Percentiles rank a stretch among this genome's conserved stretches.
Conservation (phyloP, 176 grass and related monocot genomes). For the Poa annua region DNA sequence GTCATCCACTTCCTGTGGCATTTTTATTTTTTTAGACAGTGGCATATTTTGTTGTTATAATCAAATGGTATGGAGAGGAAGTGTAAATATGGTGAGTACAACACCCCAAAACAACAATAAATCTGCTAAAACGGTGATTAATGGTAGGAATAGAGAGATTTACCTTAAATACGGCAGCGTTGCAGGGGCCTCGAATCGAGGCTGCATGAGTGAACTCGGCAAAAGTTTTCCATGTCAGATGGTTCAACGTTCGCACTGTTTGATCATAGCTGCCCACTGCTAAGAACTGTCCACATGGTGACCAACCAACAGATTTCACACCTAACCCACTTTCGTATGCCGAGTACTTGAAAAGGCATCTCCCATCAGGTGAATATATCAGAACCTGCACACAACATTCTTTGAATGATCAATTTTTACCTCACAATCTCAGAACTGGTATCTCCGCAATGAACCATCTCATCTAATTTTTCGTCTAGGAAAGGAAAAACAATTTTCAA, state of each 20-base stretch:
- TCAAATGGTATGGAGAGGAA: conserved; percentile 30
- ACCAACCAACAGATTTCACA: conserved; percentile 96
- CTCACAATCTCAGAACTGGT: conserved; percentile 1
- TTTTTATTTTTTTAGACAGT: too few species aligned
- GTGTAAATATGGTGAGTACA: conserved; percentile 29
- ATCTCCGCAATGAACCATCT: neutral
- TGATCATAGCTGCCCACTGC: conserved; percentile 98
- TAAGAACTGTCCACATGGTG: conserved; percentile 88
- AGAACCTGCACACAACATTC: conserved; percentile 61
- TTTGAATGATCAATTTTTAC: conserved; percentile 24
- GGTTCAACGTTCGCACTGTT: conserved; percentile 76
- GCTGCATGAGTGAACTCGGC: conserved; percentile 79
- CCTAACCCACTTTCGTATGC: conserved; percentile 94
- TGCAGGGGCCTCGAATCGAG: conserved; percentile 70
- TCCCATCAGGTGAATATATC: conserved; percentile 94
- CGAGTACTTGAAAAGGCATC: conserved; percentile 89
- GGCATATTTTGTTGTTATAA: conserved; percentile 31
- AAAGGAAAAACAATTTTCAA: neutral
- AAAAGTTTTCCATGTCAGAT: conserved; percentile 99
- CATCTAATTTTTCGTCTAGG: conserved; percentile 11
- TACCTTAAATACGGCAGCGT: conserved; percentile 84
- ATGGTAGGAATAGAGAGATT: conserved; percentile 28
- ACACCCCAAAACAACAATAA: conserved; percentile 15
- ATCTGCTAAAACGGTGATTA: conserved; percentile 24
- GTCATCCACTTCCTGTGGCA: conserved; percentile 84